A percentile compares a stretch with the other conserved stretches of the same genome.
These are phyloP conservation scores for Lathyrus aphaca DNA, from an alignment of 306 rosid species.

Conservation along the genomic window DNA sequence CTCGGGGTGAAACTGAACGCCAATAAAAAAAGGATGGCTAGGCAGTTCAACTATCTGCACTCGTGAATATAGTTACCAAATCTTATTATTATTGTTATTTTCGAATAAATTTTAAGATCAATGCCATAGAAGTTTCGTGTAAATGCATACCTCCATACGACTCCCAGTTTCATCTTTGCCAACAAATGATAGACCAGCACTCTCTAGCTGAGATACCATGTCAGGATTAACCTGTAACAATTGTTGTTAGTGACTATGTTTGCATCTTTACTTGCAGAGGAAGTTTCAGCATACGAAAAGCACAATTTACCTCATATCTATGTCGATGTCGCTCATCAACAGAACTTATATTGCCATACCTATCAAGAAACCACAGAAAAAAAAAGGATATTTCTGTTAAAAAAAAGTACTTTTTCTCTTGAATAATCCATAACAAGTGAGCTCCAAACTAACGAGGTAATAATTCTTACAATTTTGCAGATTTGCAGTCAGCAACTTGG, in stretches of 20 bases:
- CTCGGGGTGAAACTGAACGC: constrained; percentile 92
- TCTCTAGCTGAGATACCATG: constrained; percentile 75
- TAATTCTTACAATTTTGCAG: constrained; percentile 82
- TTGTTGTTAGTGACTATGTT: not conserved
- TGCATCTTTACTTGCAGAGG: constrained; percentile 4
- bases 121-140: not conserved
- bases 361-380: constrained; percentile 34
- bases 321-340: constrained; percentile 90
- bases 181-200: constrained; percentile 78
- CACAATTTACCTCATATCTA: constrained; percentile 73
- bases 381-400: not conserved
- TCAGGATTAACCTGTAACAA: constrained; percentile 77
- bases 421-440: not conserved
- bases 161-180: constrained; percentile 79
- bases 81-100: constrained; percentile 3
- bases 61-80: constrained; percentile 33
- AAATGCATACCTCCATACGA: constrained; percentile 74
- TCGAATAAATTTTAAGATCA: constrained; percentile 2
- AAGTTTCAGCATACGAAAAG: constrained; percentile 24
- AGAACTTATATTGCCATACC: constrained; percentile 67
- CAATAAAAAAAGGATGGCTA: constrained; percentile 77
- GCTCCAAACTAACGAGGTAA: not conserved
- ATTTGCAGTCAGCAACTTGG: constrained; percentile 68
- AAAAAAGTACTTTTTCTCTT: not conserved
- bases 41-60: constrained; percentile 81